These are phyloP conservation scores for Ceriops zippeliana DNA, from an alignment of 345 rosid species.

Conservation along the genomic window DNA sequence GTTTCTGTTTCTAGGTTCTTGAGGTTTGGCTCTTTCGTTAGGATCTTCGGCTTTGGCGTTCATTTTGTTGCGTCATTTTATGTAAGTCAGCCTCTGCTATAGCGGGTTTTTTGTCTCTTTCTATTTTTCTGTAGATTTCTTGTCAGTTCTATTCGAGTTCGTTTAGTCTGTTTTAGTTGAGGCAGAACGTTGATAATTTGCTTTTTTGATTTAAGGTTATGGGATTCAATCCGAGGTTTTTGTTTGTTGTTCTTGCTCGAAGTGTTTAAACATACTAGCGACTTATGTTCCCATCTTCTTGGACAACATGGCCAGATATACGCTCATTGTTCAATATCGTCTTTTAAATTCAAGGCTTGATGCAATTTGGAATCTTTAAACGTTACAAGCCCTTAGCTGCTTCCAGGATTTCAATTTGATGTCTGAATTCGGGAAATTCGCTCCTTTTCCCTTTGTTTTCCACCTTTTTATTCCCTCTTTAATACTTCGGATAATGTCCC, in stretches of 20 bases:
- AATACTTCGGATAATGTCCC: background rate
- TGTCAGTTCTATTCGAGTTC: background rate
- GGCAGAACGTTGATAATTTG: background rate
- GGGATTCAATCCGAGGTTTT: background rate
- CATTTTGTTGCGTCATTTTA: conserved; percentile 17
- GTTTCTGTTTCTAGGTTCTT: conserved; percentile 31
- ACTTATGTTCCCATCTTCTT: background rate
- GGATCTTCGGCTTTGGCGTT: conserved; percentile 14
- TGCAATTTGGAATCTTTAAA: background rate
- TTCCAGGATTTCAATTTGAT: background rate
- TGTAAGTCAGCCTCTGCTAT: conserved; percentile 24
- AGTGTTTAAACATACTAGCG: background rate
- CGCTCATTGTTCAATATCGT: background rate
- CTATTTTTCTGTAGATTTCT: background rate
- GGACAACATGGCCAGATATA: background rate
- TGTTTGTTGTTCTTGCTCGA: background rate
- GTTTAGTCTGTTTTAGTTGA: background rate
- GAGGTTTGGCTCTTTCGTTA: conserved; percentile 18
- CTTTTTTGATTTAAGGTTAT: background rate
- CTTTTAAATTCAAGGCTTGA: background rate
- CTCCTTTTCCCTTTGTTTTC: background rate
- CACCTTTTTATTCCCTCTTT: background rate
- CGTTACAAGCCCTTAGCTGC: background rate
- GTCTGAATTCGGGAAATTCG: background rate
- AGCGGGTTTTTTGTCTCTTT: background rate